Percentiles rank a stretch among this genome's conserved stretches.
Conservation (phyloP, 1,284 basidiomycete genomes). For the Leucoagaricus sp. region DNA sequence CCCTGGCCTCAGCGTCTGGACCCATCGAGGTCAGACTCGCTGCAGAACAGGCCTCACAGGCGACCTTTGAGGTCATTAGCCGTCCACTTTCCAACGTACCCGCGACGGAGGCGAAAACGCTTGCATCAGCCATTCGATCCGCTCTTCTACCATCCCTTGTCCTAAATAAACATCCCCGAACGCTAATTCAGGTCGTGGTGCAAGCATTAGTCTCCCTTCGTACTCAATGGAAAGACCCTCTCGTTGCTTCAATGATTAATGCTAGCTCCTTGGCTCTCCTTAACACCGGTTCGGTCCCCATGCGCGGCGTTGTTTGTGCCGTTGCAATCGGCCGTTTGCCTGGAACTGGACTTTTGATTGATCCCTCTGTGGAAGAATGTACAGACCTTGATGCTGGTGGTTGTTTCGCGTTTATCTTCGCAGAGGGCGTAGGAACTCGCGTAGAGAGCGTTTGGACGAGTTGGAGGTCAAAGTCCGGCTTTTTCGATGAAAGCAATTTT, state of each 20-base stretch:
- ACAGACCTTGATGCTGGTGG: conserved; percentile 42
- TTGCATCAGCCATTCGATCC: conserved; percentile 51
- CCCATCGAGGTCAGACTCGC: conserved; percentile 73
- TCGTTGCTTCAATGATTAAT: conserved; percentile 66
- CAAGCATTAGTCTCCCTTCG: conserved; percentile 49
- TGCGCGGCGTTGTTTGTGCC: conserved; percentile 71
- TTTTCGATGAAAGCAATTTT: conserved; percentile 45
- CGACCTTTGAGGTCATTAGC: conserved; percentile 69
- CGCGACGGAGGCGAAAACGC: conserved; percentile 63
- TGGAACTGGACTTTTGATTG: conserved; percentile 41
- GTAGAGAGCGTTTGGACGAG: conserved; percentile 50
- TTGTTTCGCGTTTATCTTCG: conserved; percentile 71
- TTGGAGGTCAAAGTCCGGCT: conserved; percentile 41
- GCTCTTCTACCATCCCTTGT: conserved; percentile 61
- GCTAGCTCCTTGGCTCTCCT: conserved; percentile 66
- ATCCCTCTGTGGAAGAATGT: conserved; percentile 53
- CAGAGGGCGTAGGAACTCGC: conserved; percentile 23
- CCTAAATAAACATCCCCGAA: conserved; percentile 63
- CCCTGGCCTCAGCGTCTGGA: conserved; percentile 71
- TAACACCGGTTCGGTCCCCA: conserved; percentile 66
- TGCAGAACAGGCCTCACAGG: conserved; percentile 66
- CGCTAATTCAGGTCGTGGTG: conserved; percentile 69
- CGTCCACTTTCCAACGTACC: conserved; percentile 68
- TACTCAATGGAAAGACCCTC: conserved; percentile 23
- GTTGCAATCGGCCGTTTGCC: conserved; percentile 51